These are phyloP conservation scores for Fraxinus pennsylvanica DNA, from an alignment of 257 asterid species.

Conservation along the genomic window DNA sequence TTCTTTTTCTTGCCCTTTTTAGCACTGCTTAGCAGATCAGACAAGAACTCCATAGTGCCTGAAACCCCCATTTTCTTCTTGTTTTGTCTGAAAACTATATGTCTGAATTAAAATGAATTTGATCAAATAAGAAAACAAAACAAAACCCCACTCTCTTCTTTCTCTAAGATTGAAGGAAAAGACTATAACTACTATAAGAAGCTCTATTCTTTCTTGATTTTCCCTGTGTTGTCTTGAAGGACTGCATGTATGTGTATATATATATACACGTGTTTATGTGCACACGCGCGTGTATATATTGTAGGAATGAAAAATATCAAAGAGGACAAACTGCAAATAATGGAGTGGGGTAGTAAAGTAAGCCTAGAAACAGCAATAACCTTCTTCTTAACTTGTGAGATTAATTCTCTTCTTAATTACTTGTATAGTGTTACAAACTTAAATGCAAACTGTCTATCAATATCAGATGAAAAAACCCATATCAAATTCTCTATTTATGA, in stretches of 20 bases:
- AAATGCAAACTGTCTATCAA: background rate
- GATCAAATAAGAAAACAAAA: background rate
- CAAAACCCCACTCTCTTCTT: background rate
- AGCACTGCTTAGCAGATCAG: constrained; percentile 52
- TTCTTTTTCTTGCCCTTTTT: constrained; percentile 67
- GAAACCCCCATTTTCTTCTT: constrained; percentile 62
- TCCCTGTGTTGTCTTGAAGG: background rate
- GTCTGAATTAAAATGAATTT: background rate
- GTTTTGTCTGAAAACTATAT: background rate
- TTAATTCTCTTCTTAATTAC: constrained; percentile 3
- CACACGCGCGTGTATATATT: background rate
- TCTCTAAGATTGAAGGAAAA: background rate
- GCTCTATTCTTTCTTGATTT: background rate
- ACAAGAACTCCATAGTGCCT: constrained; percentile 73
- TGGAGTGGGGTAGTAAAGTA: constrained; percentile 38
- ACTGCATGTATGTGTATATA: background rate
- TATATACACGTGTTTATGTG: background rate
- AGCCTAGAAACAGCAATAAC: constrained; percentile 37
- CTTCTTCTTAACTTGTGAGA: constrained; percentile 35
- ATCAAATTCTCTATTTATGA: background rate
- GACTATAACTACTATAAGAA: background rate
- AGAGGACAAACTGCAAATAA: constrained; percentile 1
- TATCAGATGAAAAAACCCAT: background rate
- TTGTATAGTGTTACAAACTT: constrained; percentile 20
- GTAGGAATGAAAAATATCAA: background rate